Evolutionary conservation across 768 basidiomycete species (phyloP), one percentile per base, ranked within the genome.

Genomic region (Neoboletus subvelutipes): DNA sequence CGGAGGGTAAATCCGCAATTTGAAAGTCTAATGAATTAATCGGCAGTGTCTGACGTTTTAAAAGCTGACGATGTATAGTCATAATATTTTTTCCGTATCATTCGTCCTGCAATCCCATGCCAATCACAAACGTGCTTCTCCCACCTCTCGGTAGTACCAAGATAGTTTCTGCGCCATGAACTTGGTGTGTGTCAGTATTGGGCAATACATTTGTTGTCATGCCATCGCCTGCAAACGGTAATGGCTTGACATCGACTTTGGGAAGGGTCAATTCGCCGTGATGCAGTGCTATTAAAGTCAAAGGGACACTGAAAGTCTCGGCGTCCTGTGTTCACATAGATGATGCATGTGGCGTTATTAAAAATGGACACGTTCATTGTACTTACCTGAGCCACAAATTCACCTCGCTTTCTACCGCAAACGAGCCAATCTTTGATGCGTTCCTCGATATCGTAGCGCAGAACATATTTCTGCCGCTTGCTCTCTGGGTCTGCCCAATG

Each of bases 401-500:
- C 88, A 1, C 94, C 94, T 51, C 88, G 84, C 73, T 94, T 96
- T 41, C 81, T 80, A 10, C 95, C 95, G 58, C 92, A 90, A 10
- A 98, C 83, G 4, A 97, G 77, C 95, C 95, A 98, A 61, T 92
- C 89, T 48, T 84, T 85, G 18, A 85, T 80, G 71, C 85, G 80
- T 61, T 93, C 91, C 55, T 90, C 85, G 17, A 97, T 78, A 60
- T 94, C 91, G 66, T 88, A 98, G 37, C 86, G 81, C 73, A 95
- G 78, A 40, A 72, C 65, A 67, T 86, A 88, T 52, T 70, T 72
- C 22, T 69, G 73, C 29, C 70, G 62, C 66, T 80, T 73, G 33
- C 70, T 69, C 55, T 78, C 70, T 61, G 64, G 75, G 7, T 79
- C 76, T 33, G 86, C 80, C 94, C 93, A 95, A 59, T 87, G 85